These are phyloP conservation scores for Debaryomycetaceae sp. DNA, from an alignment of 1,139 yeast species.

Conservation along the genomic window DNA sequence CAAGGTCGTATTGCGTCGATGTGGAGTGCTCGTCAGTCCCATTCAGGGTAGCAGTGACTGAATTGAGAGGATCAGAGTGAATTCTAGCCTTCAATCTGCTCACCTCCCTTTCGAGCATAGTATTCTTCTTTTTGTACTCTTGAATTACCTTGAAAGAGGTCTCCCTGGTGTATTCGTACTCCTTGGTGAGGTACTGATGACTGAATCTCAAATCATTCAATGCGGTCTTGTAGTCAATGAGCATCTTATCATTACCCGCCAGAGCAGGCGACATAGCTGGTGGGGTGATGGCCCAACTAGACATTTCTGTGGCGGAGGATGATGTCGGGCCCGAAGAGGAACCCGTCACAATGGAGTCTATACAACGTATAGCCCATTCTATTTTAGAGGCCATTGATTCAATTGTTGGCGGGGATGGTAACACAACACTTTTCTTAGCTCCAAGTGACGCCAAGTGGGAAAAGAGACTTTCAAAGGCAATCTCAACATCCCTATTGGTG, in stretches of 20 bases:
- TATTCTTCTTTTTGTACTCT: slow-evolving; percentile 44
- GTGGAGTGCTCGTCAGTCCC: background rate
- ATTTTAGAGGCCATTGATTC: slow-evolving; percentile 27
- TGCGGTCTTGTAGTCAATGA: slow-evolving; percentile 50
- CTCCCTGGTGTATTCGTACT: slow-evolving; percentile 54
- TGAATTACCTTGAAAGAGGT: slow-evolving; percentile 44
- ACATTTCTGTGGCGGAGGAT: slow-evolving; percentile 2
- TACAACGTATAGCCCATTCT: slow-evolving; percentile 53
- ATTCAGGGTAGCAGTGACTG: slow-evolving; percentile 5
- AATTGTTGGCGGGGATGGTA: slow-evolving; percentile 43
- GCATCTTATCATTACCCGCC: slow-evolving; percentile 21
- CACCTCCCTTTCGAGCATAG: slow-evolving; percentile 42
- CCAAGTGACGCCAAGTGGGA: slow-evolving; percentile 53
- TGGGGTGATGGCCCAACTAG: slow-evolving; percentile 17
- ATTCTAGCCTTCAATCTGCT: slow-evolving; percentile 18
- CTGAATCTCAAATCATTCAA: slow-evolving; percentile 59
- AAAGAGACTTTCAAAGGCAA: slow-evolving; percentile 43
- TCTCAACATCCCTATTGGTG: slow-evolving; percentile 29
- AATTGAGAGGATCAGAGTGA: too few species aligned
- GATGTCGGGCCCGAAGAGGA: background rate
- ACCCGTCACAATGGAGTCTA: slow-evolving; percentile 30
- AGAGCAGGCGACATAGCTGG: slow-evolving; percentile 22
- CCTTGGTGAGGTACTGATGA: slow-evolving; percentile 57
- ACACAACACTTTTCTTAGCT: slow-evolving; percentile 42
- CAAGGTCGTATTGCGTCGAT: slow-evolving; percentile 11